Conservation (phyloP, 2,329 filamentous ascomycete species). For the Thielaviopsis musarum region DNA sequence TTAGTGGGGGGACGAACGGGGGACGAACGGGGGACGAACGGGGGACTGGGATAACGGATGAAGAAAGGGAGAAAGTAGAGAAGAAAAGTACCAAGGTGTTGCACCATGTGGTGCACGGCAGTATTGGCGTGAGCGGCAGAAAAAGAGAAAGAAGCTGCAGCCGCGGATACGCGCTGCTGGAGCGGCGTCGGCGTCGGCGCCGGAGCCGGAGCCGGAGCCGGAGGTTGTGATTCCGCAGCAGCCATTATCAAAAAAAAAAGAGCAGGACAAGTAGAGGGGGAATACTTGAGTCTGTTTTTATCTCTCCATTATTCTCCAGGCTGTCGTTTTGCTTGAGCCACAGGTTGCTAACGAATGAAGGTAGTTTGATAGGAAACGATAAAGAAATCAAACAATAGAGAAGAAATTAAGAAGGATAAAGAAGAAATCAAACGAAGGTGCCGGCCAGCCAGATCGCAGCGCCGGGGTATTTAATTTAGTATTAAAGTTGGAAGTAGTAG, state of each 20-base stretch:
- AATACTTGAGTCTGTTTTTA: background rate
- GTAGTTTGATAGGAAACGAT: background rate
- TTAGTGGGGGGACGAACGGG: background rate
- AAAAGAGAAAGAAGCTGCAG: slow-evolving; percentile 1
- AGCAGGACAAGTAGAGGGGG: background rate
- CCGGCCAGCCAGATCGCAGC: background rate
- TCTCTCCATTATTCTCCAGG: background rate
- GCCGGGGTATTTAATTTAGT: background rate
- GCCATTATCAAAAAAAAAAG: background rate
- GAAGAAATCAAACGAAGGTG: background rate
- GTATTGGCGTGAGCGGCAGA: background rate
- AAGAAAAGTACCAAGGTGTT: slow-evolving; percentile 3
- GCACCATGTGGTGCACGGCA: slow-evolving; percentile 2
- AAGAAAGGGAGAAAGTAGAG: no score
- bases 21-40: background rate
- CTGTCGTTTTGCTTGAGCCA: background rate
- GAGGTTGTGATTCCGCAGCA: background rate
- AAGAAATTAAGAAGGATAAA: background rate
- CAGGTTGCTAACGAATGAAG: background rate
- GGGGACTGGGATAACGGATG: background rate
- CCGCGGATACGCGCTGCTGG: background rate
- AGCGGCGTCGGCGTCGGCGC: background rate
- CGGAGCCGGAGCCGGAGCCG: background rate
- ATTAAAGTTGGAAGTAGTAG: no score
- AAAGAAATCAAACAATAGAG: background rate